These are phyloP conservation scores for Quercus cerris DNA, from an alignment of 306 rosid genomes.

Conservation along the genomic window DNA sequence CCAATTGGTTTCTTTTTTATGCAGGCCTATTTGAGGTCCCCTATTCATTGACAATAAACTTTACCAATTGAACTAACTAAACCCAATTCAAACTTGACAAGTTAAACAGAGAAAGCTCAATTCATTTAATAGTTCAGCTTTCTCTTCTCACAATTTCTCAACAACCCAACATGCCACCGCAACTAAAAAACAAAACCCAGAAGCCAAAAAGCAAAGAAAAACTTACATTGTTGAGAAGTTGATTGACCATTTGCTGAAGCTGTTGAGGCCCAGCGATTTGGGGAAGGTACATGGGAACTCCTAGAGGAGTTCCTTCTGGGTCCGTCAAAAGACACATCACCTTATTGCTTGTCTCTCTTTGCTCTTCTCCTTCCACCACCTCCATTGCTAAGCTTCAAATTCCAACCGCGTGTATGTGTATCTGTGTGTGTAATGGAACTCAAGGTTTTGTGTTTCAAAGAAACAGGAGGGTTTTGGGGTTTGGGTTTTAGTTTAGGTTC, in stretches of 20 bases:
- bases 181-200: not conserved
- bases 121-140: not conserved
- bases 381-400: constrained; percentile 15
- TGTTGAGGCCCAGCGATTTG: constrained; percentile 68
- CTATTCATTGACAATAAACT: too few species aligned
- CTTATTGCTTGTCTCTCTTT: constrained; percentile 28
- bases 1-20: too few species aligned
- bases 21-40: too few species aligned
- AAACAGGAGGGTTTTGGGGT: not conserved
- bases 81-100: not conserved
- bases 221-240: constrained; percentile 61
- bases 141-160: not conserved
- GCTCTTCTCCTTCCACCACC: constrained; percentile 24
- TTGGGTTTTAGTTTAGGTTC: too few species aligned
- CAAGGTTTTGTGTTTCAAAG: not conserved
- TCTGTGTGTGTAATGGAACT: not conserved
- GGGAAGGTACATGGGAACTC: constrained; percentile 64
- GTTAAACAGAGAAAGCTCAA: not conserved
- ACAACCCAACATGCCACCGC: not conserved
- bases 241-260: constrained; percentile 76
- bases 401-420: not conserved
- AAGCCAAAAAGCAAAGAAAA: not conserved
- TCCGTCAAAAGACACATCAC: constrained; percentile 73
- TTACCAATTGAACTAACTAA: too few species aligned
- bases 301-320: constrained; percentile 68